phyloP scores from a whole-genome alignment of 129 eudicot species.

The Oenanthe sinensis region DNA sequence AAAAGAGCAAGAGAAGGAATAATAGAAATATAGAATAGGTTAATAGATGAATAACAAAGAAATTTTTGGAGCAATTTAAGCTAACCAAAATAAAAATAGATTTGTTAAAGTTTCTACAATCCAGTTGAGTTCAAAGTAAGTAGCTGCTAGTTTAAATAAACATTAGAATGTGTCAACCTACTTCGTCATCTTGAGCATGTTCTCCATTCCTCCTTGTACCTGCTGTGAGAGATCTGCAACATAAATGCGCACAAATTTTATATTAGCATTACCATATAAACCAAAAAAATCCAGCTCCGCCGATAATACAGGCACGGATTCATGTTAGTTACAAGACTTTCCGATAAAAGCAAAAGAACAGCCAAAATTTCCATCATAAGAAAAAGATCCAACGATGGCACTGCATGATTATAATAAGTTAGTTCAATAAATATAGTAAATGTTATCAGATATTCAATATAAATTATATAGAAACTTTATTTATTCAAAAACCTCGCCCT shows the following conservation, averaged over 20 bases:
- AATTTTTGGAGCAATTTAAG: neutral
- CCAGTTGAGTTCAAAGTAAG: neutral
- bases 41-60: neutral
- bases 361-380: neutral
- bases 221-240: slow-evolving; percentile 79
- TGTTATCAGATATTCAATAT: neutral
- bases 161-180: slow-evolving; percentile 26
- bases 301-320: neutral
- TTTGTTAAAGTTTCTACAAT: neutral
- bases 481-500: neutral
- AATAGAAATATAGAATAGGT: neutral
- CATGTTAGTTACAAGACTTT: neutral
- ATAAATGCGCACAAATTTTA: slow-evolving; percentile 7
- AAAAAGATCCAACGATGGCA: neutral
- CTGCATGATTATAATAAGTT: neutral
- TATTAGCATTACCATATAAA: neutral
- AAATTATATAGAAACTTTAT: neutral
- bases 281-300: neutral
- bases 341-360: neutral
- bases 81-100: neutral
- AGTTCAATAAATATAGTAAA: neutral
- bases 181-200: slow-evolving; percentile 82
- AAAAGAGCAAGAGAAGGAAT: neutral
- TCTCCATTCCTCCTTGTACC: slow-evolving; percentile 73
- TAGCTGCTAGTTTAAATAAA: slow-evolving; percentile 6